These are phyloP conservation scores for Aspergillus eucalypticola DNA, from an alignment of 2,329 filamentous ascomycete genomes.

Conservation along the genomic window DNA sequence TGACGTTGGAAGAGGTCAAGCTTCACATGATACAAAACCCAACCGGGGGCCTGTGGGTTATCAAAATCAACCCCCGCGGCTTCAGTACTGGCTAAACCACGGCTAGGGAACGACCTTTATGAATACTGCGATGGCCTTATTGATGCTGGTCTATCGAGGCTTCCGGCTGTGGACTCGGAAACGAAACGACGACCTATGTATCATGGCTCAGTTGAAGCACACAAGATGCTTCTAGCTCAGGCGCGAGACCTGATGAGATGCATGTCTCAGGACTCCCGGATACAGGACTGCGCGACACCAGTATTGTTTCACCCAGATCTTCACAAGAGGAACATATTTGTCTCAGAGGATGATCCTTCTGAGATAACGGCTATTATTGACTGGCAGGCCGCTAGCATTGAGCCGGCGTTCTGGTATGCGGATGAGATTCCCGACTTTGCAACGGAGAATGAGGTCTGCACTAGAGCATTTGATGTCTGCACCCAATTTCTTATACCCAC, in stretches of 20 bases:
- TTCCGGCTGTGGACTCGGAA: constrained; percentile 29
- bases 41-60: constrained; percentile 44
- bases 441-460: constrained; percentile 31
- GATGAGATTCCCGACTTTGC: constrained; percentile 45
- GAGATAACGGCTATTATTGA: constrained; percentile 44
- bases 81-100: constrained; percentile 12
- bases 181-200: constrained; percentile 31
- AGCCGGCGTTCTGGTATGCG: constrained; percentile 44
- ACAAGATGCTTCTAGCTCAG: constrained; percentile 34
- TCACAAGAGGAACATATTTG: constrained; percentile 47
- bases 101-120: constrained; percentile 35
- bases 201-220: constrained; percentile 37
- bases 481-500: constrained; percentile 33
- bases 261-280: constrained; percentile 29
- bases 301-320: constrained; percentile 44
- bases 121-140: constrained; percentile 41
- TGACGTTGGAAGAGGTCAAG: background rate
- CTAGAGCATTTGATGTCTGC: constrained; percentile 36
- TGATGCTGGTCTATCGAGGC: constrained; percentile 40
- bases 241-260: constrained; percentile 31
- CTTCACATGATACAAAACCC: constrained; percentile 30
- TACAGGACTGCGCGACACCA: constrained; percentile 31
- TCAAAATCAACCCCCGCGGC: constrained; percentile 10
- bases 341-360: constrained; percentile 42
- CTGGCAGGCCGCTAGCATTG: constrained; percentile 45